Base-by-base conservation (phyloP, 257 asterid genomes). In the Leonotis leonurus region DNA sequence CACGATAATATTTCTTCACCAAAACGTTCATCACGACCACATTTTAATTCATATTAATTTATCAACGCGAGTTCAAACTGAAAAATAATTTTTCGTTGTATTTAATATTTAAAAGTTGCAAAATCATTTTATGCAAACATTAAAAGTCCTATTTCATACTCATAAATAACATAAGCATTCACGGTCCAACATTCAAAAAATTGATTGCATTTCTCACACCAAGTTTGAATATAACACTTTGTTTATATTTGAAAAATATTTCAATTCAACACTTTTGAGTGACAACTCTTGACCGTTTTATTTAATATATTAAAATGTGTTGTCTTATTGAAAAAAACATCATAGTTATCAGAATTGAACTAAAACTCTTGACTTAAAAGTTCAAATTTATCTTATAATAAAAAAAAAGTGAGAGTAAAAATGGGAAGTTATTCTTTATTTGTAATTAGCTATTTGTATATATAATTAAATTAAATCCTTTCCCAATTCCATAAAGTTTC, bases 181-280 rank as follows among this genome's bases (percentile, higher is more conserved):
- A 24, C 33, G 21, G 12, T 39, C 25, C 30, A 43, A 41, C 66
- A 26, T 44, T 40, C 29, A 33, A 51, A 13, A 9, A n/a, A 16
- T n/a, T 4, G 11, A 50, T 14, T 53, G 25, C 11, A 24, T 54
- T 30, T 2, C 5, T 49, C 48, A 45, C 56, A 21, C 68, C 41
- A 30, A n/a, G 12, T 37, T 69, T 51, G 64, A 53, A 69, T 52
- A 41, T 16, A 41, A 69, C 9, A n/a, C 48, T 56, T 55, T 11
- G 5, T 56, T 20, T 20, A 12, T 22, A 35, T 35, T 24, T 35
- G 63, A 17, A 8, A 11, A 21, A 13, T 4, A 36, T 41, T n/a
- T 60, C 49, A 41, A 61, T 60, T 69, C 40, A 61, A 61, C 22
- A 30, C 37, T 60, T 55, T 13, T 37, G 21, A 69, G 40, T 16